A percentile compares a stretch with the other conserved stretches of the same genome.
Conservation (phyloP, 2,329 filamentous ascomycete genomes). For the Tetracladium maxilliforme region DNA sequence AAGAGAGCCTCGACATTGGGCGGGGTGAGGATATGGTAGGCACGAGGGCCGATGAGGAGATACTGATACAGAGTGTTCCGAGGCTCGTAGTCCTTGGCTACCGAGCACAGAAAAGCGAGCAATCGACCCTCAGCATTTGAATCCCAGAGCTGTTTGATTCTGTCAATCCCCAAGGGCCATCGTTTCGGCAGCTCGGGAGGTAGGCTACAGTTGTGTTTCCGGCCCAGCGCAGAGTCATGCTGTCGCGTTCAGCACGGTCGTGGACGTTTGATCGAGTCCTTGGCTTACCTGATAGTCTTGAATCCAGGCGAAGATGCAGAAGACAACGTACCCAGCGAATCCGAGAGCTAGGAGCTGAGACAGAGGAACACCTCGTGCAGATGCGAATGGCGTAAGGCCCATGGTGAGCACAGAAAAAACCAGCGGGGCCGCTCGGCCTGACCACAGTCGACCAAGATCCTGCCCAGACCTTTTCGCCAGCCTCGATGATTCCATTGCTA, state of each 20-base stretch:
- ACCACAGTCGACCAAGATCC: too few relatives aligned
- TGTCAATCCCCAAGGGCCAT: conserved; percentile 18
- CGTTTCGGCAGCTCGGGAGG: conserved; percentile 15
- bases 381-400: too few relatives aligned
- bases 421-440: too few relatives aligned
- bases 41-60: conserved; percentile 13
- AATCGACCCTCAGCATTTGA: conserved; percentile 12
- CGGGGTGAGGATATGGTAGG: conserved; percentile 10
- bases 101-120: conserved; percentile 11
- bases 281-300: too few relatives aligned
- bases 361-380: too few relatives aligned
- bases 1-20: conserved; percentile 14
- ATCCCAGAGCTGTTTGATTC: conserved; percentile 12
- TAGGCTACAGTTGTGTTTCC: conserved; percentile 11
- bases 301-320: too few relatives aligned
- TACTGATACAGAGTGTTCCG: conserved; percentile 13
- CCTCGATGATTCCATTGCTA: too few relatives aligned
- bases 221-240: conserved; percentile 6
- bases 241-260: conserved; percentile 2
- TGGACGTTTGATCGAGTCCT: too few relatives aligned
- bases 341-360: too few relatives aligned
- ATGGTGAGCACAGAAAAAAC: too few relatives aligned
- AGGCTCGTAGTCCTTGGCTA: conserved; percentile 14
- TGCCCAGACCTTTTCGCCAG: too few relatives aligned
- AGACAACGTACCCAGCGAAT: too few relatives aligned